Conservation (phyloP, 2,329 filamentous ascomycete species). For the Xylaria sp. region DNA sequence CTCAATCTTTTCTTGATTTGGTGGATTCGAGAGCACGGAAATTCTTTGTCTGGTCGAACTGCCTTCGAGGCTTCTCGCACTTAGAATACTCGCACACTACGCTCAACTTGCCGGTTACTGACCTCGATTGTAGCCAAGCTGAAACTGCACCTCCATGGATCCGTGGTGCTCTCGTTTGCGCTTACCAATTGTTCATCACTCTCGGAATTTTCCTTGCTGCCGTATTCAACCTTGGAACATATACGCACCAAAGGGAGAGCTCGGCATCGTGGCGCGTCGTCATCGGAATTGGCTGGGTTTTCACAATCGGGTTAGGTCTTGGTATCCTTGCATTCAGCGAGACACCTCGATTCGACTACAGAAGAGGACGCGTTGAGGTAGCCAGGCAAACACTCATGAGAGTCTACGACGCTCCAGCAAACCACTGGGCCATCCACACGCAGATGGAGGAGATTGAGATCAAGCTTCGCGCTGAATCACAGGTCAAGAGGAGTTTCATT, state of each 20-base stretch:
- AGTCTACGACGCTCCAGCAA: conserved; percentile 55
- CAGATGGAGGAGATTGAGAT: conserved; percentile 59
- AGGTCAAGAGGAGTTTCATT: conserved; percentile 27
- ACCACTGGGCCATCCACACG: conserved; percentile 40
- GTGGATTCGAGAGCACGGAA: background rate
- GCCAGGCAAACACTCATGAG: conserved; percentile 60
- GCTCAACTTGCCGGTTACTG: background rate
- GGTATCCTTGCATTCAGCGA: conserved; percentile 64
- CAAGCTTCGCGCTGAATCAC: conserved; percentile 62
- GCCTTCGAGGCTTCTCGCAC: background rate
- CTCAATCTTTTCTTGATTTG: background rate
- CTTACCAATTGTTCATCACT: conserved; percentile 79
- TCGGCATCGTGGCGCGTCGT: conserved; percentile 71
- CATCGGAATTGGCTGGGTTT: conserved; percentile 64
- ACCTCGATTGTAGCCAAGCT: conserved; percentile 57
- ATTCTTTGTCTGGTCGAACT: background rate
- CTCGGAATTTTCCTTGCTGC: conserved; percentile 72
- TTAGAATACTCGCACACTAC: background rate
- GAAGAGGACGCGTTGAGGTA: conserved; percentile 58
- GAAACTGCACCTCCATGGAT: conserved; percentile 75
- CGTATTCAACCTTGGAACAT: conserved; percentile 72
- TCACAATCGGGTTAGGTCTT: conserved; percentile 59
- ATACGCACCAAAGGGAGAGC: conserved; percentile 53
- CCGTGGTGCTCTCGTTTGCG: conserved; percentile 71
- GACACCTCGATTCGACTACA: conserved; percentile 63